phyloP scores from a whole-genome alignment of 306 rosid genomes.

The Cyamopsis tetragonoloba region DNA sequence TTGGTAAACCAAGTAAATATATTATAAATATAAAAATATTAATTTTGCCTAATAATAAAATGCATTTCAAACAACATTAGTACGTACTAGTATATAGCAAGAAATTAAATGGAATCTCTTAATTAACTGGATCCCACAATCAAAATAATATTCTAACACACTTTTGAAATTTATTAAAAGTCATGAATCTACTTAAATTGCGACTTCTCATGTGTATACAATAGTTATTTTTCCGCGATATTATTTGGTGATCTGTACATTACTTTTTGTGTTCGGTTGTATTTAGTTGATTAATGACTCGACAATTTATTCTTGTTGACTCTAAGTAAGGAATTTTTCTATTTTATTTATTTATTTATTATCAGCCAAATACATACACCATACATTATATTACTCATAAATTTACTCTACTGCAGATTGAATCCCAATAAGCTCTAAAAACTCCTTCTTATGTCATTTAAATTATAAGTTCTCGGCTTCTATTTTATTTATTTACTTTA shows the following conservation, averaged over 20 bases:
- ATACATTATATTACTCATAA: no score
- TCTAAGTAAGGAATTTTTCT: neutral
- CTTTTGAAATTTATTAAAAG: neutral
- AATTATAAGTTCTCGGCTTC: no score
- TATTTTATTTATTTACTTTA: no score
- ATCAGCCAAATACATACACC: no score
- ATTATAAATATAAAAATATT: neutral
- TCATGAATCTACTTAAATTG: constrained; percentile 5
- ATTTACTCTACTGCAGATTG: no score
- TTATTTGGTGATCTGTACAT: neutral
- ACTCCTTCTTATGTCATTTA: no score
- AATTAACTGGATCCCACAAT: constrained; percentile 29
- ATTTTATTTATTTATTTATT: neutral
- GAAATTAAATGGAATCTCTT: neutral
- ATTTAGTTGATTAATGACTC: neutral
- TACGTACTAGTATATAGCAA: neutral
- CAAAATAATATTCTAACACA: neutral
- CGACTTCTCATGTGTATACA: neutral
- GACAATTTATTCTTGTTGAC: constrained; percentile 23
- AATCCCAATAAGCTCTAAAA: no score
- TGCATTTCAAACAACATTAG: neutral
- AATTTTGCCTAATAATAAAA: neutral
- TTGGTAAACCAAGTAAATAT: no score
- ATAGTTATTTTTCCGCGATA: neutral
- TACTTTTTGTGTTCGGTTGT: neutral